Base-by-base conservation (phyloP, 1,139 yeast genomes). In the Candida sp. region DNA sequence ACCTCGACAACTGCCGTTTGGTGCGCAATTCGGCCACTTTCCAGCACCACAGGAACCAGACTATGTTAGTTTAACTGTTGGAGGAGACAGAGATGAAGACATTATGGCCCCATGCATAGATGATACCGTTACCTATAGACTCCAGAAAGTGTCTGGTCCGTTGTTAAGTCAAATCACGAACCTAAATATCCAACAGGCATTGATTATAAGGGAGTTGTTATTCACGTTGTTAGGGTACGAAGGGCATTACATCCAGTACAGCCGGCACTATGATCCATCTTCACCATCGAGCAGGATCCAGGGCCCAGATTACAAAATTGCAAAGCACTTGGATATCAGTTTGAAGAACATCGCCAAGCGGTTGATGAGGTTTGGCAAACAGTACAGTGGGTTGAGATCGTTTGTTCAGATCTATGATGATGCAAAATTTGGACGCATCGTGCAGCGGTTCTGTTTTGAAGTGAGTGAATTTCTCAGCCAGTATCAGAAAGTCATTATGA, bases 291-390 rank as follows among this genome's bases (percentile, higher is more conserved):
- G 68, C 8, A 63, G 80, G 43, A 70, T 88, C 4, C 66, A 65
- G 17, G 96, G 96, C 0, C 96, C 96, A 1, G 94, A 88, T 53
- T 92, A 80, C 67, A 80, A 84, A 56, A 80, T 90, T 30, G 87
- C 89, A 38, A 86, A 84, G 59, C 84, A 84, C 53, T 72, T 94
- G 59, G 96, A 91, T 61, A 78, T 90, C 1, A 83, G 93, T 37
- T 75, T 91, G 56, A 88, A 88, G 62, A 88, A 87, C 44, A 77
- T 90, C n/a, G 80, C 93, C 22, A 82, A 83, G 59, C 77, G 83
- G 50, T 68, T 92, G 39, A 78, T 85, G 11, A 80, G 74, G 47
- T 72, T 77, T 47, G 97, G 97, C 1, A 84, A 85, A 58, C 78
- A 80, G 65, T 88, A 82, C 61, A 72, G 80, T 39, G 82, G 83